These are phyloP conservation scores for Colletotrichum sp. DNA, from an alignment of 2,329 filamentous ascomycete species.

Conservation along the genomic window DNA sequence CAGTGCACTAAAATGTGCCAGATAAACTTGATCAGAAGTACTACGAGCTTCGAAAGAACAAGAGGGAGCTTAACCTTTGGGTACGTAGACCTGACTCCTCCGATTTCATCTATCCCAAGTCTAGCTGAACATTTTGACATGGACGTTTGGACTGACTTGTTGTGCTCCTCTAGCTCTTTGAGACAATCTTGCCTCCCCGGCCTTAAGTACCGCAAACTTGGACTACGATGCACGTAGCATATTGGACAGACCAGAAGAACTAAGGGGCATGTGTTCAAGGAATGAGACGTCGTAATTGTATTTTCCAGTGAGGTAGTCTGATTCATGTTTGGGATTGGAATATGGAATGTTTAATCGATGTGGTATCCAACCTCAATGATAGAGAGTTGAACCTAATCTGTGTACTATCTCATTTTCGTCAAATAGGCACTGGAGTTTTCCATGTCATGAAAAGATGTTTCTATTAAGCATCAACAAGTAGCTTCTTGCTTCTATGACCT, in stretches of 20 bases:
- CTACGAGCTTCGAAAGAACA: background rate
- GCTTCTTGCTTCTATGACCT: rapidly evolving
- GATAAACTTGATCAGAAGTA: background rate
- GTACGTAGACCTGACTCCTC: background rate
- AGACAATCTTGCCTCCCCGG: background rate
- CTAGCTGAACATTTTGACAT: background rate
- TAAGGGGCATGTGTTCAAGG: no score
- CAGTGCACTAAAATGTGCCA: background rate
- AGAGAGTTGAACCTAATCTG: no score
- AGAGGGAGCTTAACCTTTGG: background rate
- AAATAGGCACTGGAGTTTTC: no score
- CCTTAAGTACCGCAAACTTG: background rate
- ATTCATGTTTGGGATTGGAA: no score
- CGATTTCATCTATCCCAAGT: rapidly evolving
- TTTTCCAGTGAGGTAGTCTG: background rate
- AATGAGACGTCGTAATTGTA: rapidly evolving
- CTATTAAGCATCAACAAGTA: background rate
- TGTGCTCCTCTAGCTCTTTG: background rate
- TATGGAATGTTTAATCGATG: no score
- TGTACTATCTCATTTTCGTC: no score
- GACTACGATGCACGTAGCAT: background rate
- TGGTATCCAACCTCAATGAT: no score
- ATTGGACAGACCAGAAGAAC: no score
- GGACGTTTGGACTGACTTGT: background rate
- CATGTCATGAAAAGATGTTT: no score